Conservation (phyloP, 768 basidiomycete genomes). For the Rhodotorula taiwanensis region DNA sequence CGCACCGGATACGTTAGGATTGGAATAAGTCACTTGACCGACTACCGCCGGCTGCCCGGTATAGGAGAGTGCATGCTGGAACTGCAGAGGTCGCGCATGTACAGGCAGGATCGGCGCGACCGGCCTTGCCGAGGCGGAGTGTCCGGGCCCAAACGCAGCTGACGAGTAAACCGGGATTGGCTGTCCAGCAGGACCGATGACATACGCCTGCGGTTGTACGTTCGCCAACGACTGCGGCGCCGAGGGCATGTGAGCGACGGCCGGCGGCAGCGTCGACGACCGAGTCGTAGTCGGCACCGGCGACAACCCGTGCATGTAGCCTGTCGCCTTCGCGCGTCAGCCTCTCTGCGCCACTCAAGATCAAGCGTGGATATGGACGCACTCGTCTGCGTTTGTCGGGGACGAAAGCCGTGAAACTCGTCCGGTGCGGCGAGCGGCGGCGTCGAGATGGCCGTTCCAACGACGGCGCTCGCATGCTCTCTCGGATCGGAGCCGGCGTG, state of each 20-base stretch:
- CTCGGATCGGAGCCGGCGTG: no score
- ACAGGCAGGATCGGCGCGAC: conserved; percentile 2
- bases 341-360: no score
- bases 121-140: background rate
- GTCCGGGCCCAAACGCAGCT: background rate
- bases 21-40: background rate
- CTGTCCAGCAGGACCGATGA: conserved; percentile 15
- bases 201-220: conserved; percentile 23
- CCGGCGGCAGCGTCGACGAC: background rate
- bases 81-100: conserved; percentile 20
- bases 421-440: background rate
- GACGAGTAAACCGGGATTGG: conserved; percentile 25
- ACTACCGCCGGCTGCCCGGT: background rate
- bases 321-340: no score
- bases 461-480: no score
- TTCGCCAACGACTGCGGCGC: background rate
- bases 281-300: background rate
- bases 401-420: conserved; percentile 25
- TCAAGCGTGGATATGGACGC: background rate
- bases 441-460: background rate
- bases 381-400: conserved; percentile 13
- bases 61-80: conserved; percentile 10
- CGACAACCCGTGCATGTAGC: no score
- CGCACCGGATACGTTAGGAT: background rate
- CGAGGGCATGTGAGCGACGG: background rate